phyloP scores from a whole-genome alignment of 1,284 basidiomycete species.

The Thecaphora frezii region DNA sequence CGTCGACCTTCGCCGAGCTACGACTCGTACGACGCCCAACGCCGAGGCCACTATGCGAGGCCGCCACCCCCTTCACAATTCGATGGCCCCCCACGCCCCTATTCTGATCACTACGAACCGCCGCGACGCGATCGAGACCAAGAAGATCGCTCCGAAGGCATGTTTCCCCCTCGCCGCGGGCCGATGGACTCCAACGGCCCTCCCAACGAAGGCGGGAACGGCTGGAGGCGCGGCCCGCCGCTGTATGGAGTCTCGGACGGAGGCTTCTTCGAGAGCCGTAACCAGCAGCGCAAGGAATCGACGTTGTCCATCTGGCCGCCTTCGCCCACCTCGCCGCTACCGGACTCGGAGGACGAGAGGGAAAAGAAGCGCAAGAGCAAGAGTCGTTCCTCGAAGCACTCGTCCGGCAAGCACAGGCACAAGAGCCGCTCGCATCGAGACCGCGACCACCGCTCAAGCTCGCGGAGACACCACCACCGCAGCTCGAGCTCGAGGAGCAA shows the following conservation, averaged over 20 bases:
- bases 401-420: conserved; percentile 15
- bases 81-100: neutral
- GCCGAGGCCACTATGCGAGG: neutral
- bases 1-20: neutral
- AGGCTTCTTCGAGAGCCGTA: conserved; percentile 32
- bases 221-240: neutral
- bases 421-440: conserved; percentile 5
- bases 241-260: conserved; percentile 3
- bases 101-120: neutral
- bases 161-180: neutral
- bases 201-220: no score
- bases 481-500: conserved; percentile 1
- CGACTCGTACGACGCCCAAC: neutral
- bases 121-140: neutral
- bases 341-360: conserved; percentile 34
- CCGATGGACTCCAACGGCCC: neutral
- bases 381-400: no score
- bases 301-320: conserved; percentile 46
- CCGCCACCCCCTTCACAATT: neutral
- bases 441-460: conserved; percentile 1
- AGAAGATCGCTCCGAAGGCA: neutral
- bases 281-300: conserved; percentile 42
- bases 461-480: neutral
- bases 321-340: conserved; percentile 30
- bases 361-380: conserved; percentile 23